Base-by-base conservation (phyloP, 2,329 filamentous ascomycete species). In the Paramyrothecium roridum region DNA sequence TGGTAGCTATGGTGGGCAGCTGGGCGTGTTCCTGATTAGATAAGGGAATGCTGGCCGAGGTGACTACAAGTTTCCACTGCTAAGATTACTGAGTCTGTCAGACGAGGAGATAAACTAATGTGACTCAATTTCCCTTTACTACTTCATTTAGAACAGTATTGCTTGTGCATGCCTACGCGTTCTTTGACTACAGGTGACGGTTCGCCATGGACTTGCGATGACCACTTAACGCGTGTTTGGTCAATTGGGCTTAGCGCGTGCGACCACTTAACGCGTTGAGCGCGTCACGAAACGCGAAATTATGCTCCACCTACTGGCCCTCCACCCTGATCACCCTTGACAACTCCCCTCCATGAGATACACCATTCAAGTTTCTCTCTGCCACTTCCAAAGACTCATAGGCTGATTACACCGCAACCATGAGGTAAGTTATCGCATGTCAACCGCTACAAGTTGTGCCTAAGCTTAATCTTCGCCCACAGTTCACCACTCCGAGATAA, bases 401-500 rank as follows among this genome's bases (percentile, higher is more conserved):
- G n/a, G 37, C 37, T 43, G 37, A 43, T 17, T 43, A 43, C n/a
- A 43, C 37, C 26, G 20, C 34, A 55, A 56, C 56, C 53, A 60
- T 60, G 59, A 59, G 57, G 59, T 60, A 40, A 53, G 54, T 19
- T 16, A n/a, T 11, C 13, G 11, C 7, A 43, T 17, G 4, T 43
- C 37, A 43, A 20, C n/a, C n/a, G n/a, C 33, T 20, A 17, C 37
- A 50, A 50, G 30, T 26, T 17, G 37, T 17, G 37, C 34, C 22
- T 52, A 23, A 19, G 48, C 23, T 21, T 20, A 16, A 17, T 3
- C 20, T 17, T 45, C 62, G 63, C 45, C 65, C 60, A 22, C 68
- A 96, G 90, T 79, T 96, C 91, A 71, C 92, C 93, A 70, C 81
- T 96, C 58, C 87, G 88, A 73, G 82, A 86, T 64, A 91, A 87